These are phyloP conservation scores for Boletus barrowsii DNA, from an alignment of 768 basidiomycete genomes.

Conservation along the genomic window DNA sequence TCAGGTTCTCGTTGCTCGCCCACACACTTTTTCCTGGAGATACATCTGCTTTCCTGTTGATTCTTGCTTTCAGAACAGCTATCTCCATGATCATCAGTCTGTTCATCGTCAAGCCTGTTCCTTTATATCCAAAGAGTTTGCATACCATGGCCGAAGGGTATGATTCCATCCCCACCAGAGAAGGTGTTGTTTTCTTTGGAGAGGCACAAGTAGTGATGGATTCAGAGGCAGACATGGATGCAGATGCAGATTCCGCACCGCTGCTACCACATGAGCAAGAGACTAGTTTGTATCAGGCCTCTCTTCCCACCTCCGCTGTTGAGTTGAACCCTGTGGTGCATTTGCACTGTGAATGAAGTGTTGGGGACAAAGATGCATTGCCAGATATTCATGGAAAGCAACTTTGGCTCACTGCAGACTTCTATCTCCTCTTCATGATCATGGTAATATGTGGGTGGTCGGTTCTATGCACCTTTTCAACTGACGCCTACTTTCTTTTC, in stretches of 20 bases:
- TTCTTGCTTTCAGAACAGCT: slow-evolving; percentile 76
- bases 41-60: slow-evolving; percentile 70
- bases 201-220: slow-evolving; percentile 15
- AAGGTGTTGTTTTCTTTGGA: slow-evolving; percentile 22
- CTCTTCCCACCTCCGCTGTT: slow-evolving; percentile 13
- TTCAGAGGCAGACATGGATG: slow-evolving; percentile 11
- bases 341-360: neutral
- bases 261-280: slow-evolving; percentile 21
- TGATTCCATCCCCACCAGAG: slow-evolving; percentile 15
- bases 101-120: slow-evolving; percentile 68
- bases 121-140: slow-evolving; percentile 42
- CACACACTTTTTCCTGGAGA: slow-evolving; percentile 72
- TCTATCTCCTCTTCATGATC: slow-evolving; percentile 59
- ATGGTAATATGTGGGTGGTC: slow-evolving; percentile 51
- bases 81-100: slow-evolving; percentile 77
- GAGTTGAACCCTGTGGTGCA: slow-evolving; percentile 23
- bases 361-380: slow-evolving; percentile 23
- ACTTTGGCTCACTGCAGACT: slow-evolving; percentile 53
- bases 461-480: neutral
- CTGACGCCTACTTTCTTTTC: neutral
- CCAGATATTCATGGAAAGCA: slow-evolving; percentile 55
- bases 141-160: slow-evolving; percentile 12
- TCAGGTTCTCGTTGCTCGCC: slow-evolving; percentile 79
- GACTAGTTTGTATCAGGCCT: slow-evolving; percentile 21
- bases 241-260: slow-evolving; percentile 21